Evolutionary conservation across 257 asterid genomes (phyloP).

Genomic region (Gentiana macrophylla): DNA sequence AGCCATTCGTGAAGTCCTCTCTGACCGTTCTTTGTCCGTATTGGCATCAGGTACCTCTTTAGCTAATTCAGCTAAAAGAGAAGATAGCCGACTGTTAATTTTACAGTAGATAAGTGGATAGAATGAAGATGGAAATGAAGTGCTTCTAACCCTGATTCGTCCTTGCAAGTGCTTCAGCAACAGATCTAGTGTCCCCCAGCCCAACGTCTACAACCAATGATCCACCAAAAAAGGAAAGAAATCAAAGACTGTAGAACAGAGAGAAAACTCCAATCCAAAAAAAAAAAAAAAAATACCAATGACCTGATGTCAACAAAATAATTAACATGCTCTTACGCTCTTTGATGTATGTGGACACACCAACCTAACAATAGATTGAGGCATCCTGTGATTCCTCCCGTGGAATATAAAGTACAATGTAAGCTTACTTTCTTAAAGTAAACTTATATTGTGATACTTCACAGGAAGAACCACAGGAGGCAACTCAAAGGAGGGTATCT

Average conservation of each 20-base stretch:
- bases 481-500: no score
- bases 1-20: slow-evolving; percentile 53
- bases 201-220: slow-evolving; percentile 51
- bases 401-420: no score
- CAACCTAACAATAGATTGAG: no score
- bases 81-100: slow-evolving; percentile 8
- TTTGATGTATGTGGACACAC: no score
- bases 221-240: neutral
- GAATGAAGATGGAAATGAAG: slow-evolving; percentile 2
- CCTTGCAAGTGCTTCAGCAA: slow-evolving; percentile 89
- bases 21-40: slow-evolving; percentile 38
- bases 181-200: slow-evolving; percentile 69
- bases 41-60: slow-evolving; percentile 44
- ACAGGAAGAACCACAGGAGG: no score
- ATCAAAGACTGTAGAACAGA: slow-evolving; percentile 9
- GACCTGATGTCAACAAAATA: no score
- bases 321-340: no score
- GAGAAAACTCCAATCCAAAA: slow-evolving; percentile 3
- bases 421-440: no score
- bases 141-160: slow-evolving; percentile 53
- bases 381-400: no score
- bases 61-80: slow-evolving; percentile 54
- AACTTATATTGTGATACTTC: no score
- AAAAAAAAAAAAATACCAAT: no score
- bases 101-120: neutral